Base-by-base conservation (phyloP, 805 yeast species). In the Candida vaughaniae region DNA sequence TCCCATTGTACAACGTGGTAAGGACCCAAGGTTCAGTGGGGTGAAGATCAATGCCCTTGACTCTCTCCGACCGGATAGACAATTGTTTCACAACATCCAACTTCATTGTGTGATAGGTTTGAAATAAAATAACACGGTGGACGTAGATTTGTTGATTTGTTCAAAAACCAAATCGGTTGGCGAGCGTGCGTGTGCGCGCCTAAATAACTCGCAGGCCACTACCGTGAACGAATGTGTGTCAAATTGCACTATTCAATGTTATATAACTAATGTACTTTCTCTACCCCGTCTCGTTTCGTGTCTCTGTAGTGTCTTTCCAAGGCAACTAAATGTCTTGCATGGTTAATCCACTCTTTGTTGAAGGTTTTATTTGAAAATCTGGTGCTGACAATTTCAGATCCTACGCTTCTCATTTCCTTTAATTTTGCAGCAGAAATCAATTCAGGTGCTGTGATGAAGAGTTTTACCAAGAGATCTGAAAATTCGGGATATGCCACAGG, bases 21-120 rank as follows among this genome's bases (percentile, higher is more conserved):
- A 89, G 71, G 35, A 89, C 80, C 98, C 98, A 91, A 36, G 99
- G 98, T 62, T 93, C 99, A 15, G 90, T 73, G 16, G 99, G 99
- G 62, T 93, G 99, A 73, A 93, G 85, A 65, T 93, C 99, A 56
- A 93, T 84, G 33, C 96, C 97, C 65, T 93, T 93, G 59, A 93
- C 97, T 62, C 99, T 82, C 62, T 90, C 97, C 26, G 97, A 83
- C 54, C 96, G 86, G 45, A 93, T 79, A 49, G 88, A 83, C 64
- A 90, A 86, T 53, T 82, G 82, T 71, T 85, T 87, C 77, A 83
- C 57, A 43, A 60, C 66, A 60, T 58, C 72, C 66, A 66, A 62
- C 55, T 65, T 64, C 69, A 64, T 64, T 22, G 22, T 30, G 19
- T 11, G 14, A 12, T 11, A n/a, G 6, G n/a, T 28, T 16, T n/a